Conservation (phyloP, 371 early-diverging fungal genomes). For the Actinomortierella ambigua region DNA sequence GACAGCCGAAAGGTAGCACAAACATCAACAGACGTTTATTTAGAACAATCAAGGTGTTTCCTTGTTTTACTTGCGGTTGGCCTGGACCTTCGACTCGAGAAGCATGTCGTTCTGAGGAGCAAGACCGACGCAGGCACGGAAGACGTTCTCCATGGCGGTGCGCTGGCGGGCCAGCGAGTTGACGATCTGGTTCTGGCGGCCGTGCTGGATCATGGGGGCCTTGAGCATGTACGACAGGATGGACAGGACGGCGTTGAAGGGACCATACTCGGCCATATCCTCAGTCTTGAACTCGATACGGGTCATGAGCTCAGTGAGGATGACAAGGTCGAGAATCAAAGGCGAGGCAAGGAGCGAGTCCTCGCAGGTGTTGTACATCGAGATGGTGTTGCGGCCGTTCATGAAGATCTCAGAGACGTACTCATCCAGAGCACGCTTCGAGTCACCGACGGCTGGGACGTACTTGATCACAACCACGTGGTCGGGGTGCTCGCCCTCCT, state of each 20-base stretch:
- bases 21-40: too few relatives aligned
- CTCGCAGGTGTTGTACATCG: constrained; percentile 97
- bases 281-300: constrained; percentile 86
- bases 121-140: constrained; percentile 95
- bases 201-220: constrained; percentile 90
- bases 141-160: constrained; percentile 93
- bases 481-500: constrained; percentile 90
- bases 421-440: constrained; percentile 97
- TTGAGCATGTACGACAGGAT: constrained; percentile 90
- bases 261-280: constrained; percentile 69
- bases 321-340: constrained; percentile 92
- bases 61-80: constrained; percentile 45
- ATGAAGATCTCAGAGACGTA: constrained; percentile 97
- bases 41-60: too few relatives aligned
- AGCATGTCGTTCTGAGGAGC: constrained; percentile 90
- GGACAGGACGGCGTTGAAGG: constrained; percentile 94
- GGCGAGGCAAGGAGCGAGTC: constrained; percentile 97
- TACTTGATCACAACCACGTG: constrained; percentile 98
- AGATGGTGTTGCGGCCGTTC: constrained; percentile 96
- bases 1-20: too few relatives aligned
- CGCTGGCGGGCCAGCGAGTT: constrained; percentile 95
- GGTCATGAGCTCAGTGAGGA: constrained; percentile 95
- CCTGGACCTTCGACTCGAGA: constrained; percentile 77
- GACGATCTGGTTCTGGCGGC: constrained; percentile 94
- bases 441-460: constrained; percentile 95